Percentiles rank a stretch among this genome's conserved stretches.
These are phyloP conservation scores for Phoma sp. DNA, from an alignment of 2,329 filamentous ascomycete species.

Conservation along the genomic window DNA sequence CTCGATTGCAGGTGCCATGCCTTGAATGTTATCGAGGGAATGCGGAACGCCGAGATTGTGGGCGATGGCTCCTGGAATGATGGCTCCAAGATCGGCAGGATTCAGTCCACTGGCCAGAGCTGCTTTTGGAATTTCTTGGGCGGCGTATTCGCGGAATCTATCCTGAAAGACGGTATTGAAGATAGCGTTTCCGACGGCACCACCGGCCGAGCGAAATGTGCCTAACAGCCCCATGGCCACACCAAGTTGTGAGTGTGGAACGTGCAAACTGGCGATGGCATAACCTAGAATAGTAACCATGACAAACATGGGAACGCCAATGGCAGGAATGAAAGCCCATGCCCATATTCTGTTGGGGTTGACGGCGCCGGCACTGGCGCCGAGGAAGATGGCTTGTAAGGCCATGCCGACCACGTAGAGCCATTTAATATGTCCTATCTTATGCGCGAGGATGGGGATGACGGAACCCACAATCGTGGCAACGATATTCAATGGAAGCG, in stretches of 20 bases:
- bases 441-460: neutral
- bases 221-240: conserved; percentile 3
- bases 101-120: conserved; percentile 2
- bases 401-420: conserved; percentile 2
- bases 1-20: conserved; percentile 1
- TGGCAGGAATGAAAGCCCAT: conserved; percentile 4
- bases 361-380: neutral
- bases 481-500: neutral
- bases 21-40: neutral
- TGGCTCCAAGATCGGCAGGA: neutral
- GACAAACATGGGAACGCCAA: conserved; percentile 1
- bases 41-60: conserved; percentile 2
- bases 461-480: neutral
- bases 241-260: conserved; percentile 3
- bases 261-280: conserved; percentile 2
- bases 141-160: conserved; percentile 1
- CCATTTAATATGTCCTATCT: conserved; percentile 3
- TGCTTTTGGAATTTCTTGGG: neutral
- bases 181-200: conserved; percentile 1
- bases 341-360: neutral
- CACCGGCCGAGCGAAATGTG: conserved; percentile 4
- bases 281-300: conserved; percentile 4
- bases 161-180: conserved; percentile 2
- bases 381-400: conserved; percentile 1
- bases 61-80: conserved; percentile 2